Evolutionary conservation across 495 filamentous ascomycete species (phyloP), one percentile per base, ranked within the genome.

Genomic region (Corynascus novoguineensis): DNA sequence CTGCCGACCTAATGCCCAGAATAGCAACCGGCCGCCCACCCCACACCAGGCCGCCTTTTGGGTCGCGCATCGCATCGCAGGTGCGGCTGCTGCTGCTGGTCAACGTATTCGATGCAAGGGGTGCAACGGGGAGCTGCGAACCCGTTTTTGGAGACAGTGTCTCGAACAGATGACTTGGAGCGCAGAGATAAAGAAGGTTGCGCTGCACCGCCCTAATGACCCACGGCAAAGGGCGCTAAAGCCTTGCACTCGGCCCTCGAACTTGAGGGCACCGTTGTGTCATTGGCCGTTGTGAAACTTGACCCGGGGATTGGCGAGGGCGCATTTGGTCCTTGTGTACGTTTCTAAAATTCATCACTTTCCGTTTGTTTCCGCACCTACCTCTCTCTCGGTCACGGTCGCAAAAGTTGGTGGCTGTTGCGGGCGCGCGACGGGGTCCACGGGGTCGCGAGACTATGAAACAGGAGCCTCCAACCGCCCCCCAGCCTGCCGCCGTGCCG

Each of bases 41-140:
- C 50, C 50, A 53, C n/a, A n/a, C 50, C 27, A 10, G 50, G 50
- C 14, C 50, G 50, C 38, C 25, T 28, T 7, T 44, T 38, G 28
- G 50, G 38, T 38, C 50, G 12, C 37, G 5, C 29, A 31, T 10
- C 29, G 37, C n/a, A 24, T 21, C 8, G 38, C 34, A 15, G n/a
- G n/a, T 53, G 38, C 50, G 50, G 50, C 38, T 21, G 19, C 31
- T 41, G 37, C 15, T 41, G 48, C 48, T 25, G 12, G 17, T 22
- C 48, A 7, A 51, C 19, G n/a, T n/a, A 51, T 51, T 34, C 21
- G 32, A 51, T 25, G 48, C 48, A 51, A 24, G 22, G 47, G n/a
- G 24, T 15, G 25, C 21, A 17, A 17, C 27, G 45, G 45, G 45
- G 19, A 31, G n/a, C 24, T 27, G 44, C 24, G 11, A 11, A 29